Base-by-base conservation (phyloP, 225 moss, liverwort and hornwort species). In the Anthoceros angustus region DNA sequence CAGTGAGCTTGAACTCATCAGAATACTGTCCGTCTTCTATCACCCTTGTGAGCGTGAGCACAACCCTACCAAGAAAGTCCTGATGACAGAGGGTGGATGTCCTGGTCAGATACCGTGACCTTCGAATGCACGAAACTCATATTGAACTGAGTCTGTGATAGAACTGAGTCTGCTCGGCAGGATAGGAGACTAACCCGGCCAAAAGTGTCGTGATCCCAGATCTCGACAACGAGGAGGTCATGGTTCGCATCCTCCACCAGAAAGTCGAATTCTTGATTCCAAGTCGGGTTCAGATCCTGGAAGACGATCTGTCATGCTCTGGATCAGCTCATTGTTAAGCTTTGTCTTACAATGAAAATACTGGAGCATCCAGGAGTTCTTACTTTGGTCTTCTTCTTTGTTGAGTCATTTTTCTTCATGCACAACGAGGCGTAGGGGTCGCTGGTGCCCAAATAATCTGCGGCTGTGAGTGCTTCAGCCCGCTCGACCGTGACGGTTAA, bases 121-220 rank as follows among this genome's bases (percentile, higher is more conserved):
- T 65, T 65, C 10, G 39, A 39, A 65, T 65, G 26, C 25, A 26
- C 39, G 9, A 26, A 26, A 26, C 39, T 64, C 32, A 8, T 32
- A 5, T 5, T 24, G 15, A 40, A 66, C 39, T 18, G 39, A 65
- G 2, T 65, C 18, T 18, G 25, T 40, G 25, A 65, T 26, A 41
- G n/a, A n/a, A n/a, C n/a, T n/a, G n/a, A n/a, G n/a, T n/a, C n/a
- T n/a, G n/a, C n/a, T n/a, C n/a, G n/a, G n/a, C n/a, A n/a, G n/a
- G n/a, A n/a, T n/a, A n/a, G n/a, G n/a, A 66, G 8, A 9, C 43
- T 66, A 12, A 95, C 95, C 86, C 39, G 91, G 77, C 86, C 82
- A 69, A 95, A 88, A 8, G 82, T 88, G 45, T 91, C 85, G 16
- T 91, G 82, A 49, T 95, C 91, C 95, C 95, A 95, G 42, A 95